Evolutionary conservation across 192 early-diverging fungal species (phyloP).

Genomic region (Linnemannia exigua): DNA sequence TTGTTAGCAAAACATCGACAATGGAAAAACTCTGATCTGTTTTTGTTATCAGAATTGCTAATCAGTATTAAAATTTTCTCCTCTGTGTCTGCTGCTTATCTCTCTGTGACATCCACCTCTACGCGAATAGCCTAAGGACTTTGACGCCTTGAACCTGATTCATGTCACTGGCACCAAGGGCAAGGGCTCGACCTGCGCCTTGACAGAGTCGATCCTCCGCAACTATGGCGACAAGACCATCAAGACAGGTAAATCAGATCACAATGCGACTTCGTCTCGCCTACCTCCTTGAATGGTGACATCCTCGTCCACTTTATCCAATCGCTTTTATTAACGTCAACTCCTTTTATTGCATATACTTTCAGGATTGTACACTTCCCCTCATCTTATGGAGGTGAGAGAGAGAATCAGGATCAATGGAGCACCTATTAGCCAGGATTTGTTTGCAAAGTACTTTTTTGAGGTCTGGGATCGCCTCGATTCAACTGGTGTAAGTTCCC

Average conservation of each 20-base stretch:
- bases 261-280: neutral
- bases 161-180: constrained; percentile 91
- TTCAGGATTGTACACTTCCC: constrained; percentile 92
- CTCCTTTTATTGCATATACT: constrained; percentile 17
- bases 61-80: constrained; percentile 5
- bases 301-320: neutral
- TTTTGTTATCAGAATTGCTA: neutral
- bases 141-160: constrained; percentile 83
- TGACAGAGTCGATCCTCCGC: constrained; percentile 84
- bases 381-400: constrained; percentile 92
- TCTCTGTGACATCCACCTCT: constrained; percentile 14
- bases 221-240: constrained; percentile 39
- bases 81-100: constrained; percentile 48
- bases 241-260: constrained; percentile 42
- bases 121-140: constrained; percentile 60
- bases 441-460: constrained; percentile 85
- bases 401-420: constrained; percentile 97
- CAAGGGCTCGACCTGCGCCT: constrained; percentile 88
- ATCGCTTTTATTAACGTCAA: neutral
- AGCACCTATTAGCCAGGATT: constrained; percentile 74
- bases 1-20: neutral
- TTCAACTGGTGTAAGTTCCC: constrained; percentile 51
- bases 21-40: neutral
- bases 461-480: constrained; percentile 85
- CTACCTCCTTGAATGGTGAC: neutral